Base-by-base conservation (phyloP, 176 grass and related monocot species). In the Triticum timopheevii region DNA sequence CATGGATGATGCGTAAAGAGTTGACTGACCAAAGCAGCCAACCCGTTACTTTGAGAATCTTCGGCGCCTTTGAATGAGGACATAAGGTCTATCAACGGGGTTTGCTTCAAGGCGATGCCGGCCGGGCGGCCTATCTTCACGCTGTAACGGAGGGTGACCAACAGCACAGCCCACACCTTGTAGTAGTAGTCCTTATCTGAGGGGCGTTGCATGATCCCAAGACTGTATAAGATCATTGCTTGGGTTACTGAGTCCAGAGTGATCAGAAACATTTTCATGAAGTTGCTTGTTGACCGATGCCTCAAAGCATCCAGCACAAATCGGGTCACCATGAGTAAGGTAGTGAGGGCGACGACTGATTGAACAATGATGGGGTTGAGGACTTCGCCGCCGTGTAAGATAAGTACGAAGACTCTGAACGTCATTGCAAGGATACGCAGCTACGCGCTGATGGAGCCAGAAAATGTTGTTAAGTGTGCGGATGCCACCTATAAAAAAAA, bases 1-100 rank as follows among this genome's bases (percentile, higher is more conserved):
- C 77, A 62, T 61, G 6, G 77, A 80, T 80, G 35, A 80, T 58
- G 56, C 77, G 50, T 34, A 13, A 49, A 6, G 77, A 80, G 61
- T 63, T 80, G 35, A 80, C 16, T 16, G 77, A 80, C 77, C 50
- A 80, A 12, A 80, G 77, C 24, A 80, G 35, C 77, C 50, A 80
- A 25, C 36, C 33, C 22, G 77, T 11, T 31, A 40, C 13, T 13
- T 61, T 61, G 47, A 56, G 52, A 56, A 56, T 56, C 17, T 0
- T 56, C 0, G 52, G 52, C 0, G 52, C 52, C 52, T 56, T 20
- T 1, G 52, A 56, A 17, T 6, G 52, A 56, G 52, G 52, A 20
- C 52, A 20, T 56, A 0, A 56, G 52, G 6, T 56, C 52, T 3
- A 56, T 17, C 6, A 56, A 56, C 0, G 71, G 71, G 2, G 38